Conservation (phyloP, 1,139 yeast genomes). For the Sugiyamaella castrensis region DNA sequence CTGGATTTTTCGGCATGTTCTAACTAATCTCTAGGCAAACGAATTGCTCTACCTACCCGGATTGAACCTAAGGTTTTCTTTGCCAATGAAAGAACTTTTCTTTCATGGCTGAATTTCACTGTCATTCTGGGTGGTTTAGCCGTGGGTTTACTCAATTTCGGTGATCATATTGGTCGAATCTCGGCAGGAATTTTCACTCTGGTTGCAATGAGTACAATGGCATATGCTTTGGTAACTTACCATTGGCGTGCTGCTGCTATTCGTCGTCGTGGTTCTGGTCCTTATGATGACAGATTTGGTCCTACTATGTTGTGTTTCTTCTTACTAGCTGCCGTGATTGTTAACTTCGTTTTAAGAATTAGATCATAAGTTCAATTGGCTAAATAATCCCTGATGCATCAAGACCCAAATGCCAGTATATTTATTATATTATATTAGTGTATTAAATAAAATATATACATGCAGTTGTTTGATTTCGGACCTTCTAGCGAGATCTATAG, state of each 20-base stretch:
- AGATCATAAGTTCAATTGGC: slow-evolving; percentile 11
- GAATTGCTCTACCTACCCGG: slow-evolving; percentile 96
- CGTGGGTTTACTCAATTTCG: slow-evolving; percentile 91
- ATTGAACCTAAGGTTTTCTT: slow-evolving; percentile 98
- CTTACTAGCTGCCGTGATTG: slow-evolving; percentile 85
- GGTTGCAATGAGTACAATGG: slow-evolving; percentile 94
- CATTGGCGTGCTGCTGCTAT: slow-evolving; percentile 99
- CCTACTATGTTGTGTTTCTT: slow-evolving; percentile 98
- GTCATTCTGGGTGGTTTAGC: slow-evolving; percentile 96
- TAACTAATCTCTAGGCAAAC: slow-evolving; percentile 50
- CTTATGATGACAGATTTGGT: slow-evolving; percentile 97
- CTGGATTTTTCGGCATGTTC: not conserved
- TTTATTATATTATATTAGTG: no score
- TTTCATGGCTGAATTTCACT: slow-evolving; percentile 97
- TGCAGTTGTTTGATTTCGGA: no score
- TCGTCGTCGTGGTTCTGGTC: slow-evolving; percentile 95
- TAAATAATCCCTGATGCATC: no score
- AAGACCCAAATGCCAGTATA: no score
- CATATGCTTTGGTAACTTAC: slow-evolving; percentile 88
- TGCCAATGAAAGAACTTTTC: slow-evolving; percentile 91
- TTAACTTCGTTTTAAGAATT: slow-evolving; percentile 84
- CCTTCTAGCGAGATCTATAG: no score
- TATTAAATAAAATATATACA: no score
- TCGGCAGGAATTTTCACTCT: slow-evolving; percentile 93
- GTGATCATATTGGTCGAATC: slow-evolving; percentile 88